Evolutionary conservation across 2,329 filamentous ascomycete species (phyloP), one percentile per base, ranked within the genome.

Genomic region (Colletotrichum sp.): DNA sequence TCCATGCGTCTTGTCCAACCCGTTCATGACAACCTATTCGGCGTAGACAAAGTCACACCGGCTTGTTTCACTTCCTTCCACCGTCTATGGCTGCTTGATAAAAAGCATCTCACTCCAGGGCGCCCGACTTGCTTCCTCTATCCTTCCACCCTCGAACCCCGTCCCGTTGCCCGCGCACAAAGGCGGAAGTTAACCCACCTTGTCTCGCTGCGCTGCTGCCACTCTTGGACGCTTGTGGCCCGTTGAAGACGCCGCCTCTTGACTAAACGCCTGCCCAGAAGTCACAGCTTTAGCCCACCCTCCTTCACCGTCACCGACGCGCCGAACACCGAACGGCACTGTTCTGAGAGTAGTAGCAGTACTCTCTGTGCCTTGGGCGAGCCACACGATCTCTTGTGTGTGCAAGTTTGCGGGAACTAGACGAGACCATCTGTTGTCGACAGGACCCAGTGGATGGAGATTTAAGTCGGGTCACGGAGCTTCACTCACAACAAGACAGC

Each of bases 21-120:
- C 73, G 64, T 78, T 64, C 75, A 69, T 78, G 69, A 77, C 69
- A 69, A 36, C 76, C 69, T 57, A 77, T 77, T 76, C 72, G 73
- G 71, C 78, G 65, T 77, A 67, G 68, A 57, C 69, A 68, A 71
- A 77, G 84, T 85, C 80, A 82, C 83, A 84, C 83, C 76, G 80
- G 72, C 80, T 80, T 85, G 84, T 85, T 84, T 84, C 83, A 82
- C 79, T 82, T 78, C 78, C 72, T 71, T 77, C 64, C 70, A 69
- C 70, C 69, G 44, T 69, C 76, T 55, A 71, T 73, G 70, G 69
- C 72, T 71, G 70, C 61, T 74, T 67, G 57, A 75, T 69, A 71
- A 77, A 74, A 77, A 75, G 49, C 71, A 75, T 66, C 66, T 70
- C 57, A 19, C 55, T 22, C 75, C 57, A 75, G 19, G 34, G 30